Evolutionary conservation across 768 basidiomycete species (phyloP).

Genomic region (Suillus lakei): DNA sequence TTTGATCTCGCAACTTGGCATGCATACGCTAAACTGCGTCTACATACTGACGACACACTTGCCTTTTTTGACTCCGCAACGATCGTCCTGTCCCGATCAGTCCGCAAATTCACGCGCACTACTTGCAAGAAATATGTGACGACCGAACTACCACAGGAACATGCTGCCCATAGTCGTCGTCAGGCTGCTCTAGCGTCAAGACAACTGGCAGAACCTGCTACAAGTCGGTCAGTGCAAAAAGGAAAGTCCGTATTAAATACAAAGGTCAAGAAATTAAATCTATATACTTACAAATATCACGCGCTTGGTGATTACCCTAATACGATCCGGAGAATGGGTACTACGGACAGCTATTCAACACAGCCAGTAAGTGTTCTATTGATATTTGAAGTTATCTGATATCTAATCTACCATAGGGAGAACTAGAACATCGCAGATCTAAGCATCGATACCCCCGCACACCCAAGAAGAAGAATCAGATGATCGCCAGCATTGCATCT

Average conservation of each 20-base stretch:
- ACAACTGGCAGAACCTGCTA: not conserved
- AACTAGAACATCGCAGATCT: conserved; percentile 38
- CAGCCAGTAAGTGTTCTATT: conserved; percentile 28
- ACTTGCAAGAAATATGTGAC: conserved; percentile 31
- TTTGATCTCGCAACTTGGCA: conserved; percentile 40
- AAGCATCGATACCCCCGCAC: conserved; percentile 42
- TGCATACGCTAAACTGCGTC: conserved; percentile 37
- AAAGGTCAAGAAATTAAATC: conserved; percentile 17
- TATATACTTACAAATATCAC: conserved; percentile 21
- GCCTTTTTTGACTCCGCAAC: conserved; percentile 24
- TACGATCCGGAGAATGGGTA: conserved; percentile 28
- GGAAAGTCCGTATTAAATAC: not conserved
- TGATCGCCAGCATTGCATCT: conserved; percentile 24
- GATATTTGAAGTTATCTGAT: no score
- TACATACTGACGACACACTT: conserved; percentile 33
- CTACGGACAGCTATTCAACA: conserved; percentile 42
- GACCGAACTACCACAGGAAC: conserved; percentile 33
- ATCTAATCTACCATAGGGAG: conserved; percentile 32
- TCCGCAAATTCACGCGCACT: conserved; percentile 27
- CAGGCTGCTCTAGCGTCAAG: conserved; percentile 2
- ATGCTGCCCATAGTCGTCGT: conserved; percentile 25
- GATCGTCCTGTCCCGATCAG: conserved; percentile 21
- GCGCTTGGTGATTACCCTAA: conserved; percentile 19
- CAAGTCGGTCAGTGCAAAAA: not conserved
- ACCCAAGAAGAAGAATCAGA: conserved; percentile 36